Evolutionary conservation across 2,329 filamentous ascomycete genomes (phyloP).

Genomic region (Calonectria hongkongensis): DNA sequence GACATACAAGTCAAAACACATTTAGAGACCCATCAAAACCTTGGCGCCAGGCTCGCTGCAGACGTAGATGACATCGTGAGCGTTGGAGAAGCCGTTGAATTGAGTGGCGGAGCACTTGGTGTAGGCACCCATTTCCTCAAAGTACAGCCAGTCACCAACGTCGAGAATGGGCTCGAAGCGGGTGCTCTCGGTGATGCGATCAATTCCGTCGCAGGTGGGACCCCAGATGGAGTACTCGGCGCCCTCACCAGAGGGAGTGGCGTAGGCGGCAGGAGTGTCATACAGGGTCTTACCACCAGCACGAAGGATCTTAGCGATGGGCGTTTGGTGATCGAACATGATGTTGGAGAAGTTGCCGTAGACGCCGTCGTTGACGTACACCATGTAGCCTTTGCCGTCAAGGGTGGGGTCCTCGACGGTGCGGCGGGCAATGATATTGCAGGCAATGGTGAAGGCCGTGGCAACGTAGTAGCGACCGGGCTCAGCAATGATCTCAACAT

Average conservation of each 20-base stretch:
- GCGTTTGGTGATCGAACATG: constrained; percentile 98
- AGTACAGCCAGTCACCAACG: constrained; percentile 98
- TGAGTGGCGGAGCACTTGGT: constrained; percentile 98
- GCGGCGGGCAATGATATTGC: constrained; percentile 96
- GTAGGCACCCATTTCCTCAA: constrained; percentile 99
- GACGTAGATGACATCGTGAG: constrained; percentile 94
- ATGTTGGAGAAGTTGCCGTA: constrained; percentile 99
- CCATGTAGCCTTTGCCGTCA: constrained; percentile 88
- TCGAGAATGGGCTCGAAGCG: constrained; percentile 85
- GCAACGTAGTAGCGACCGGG: constrained; percentile 98
- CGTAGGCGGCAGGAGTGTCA: constrained; percentile 70
- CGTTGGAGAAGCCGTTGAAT: constrained; percentile 97
- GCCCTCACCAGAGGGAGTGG: constrained; percentile 67
- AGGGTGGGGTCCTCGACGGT: constrained; percentile 84
- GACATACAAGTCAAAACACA: constrained; percentile 2
- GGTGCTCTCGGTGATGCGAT: constrained; percentile 91
- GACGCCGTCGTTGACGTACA: constrained; percentile 97
- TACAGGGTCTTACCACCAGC: constrained; percentile 75
- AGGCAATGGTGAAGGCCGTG: constrained; percentile 93
- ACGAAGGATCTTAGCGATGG: constrained; percentile 87
- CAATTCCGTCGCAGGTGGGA: constrained; percentile 97
- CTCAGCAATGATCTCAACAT: constrained; percentile 93
- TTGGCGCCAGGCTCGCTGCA: constrained; percentile 93
- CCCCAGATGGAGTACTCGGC: constrained; percentile 98
- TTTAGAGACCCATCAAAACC: constrained; percentile 74